Conservation (phyloP, 108 stramenopile genomes). For the Poteriospumella lacustris region DNA sequence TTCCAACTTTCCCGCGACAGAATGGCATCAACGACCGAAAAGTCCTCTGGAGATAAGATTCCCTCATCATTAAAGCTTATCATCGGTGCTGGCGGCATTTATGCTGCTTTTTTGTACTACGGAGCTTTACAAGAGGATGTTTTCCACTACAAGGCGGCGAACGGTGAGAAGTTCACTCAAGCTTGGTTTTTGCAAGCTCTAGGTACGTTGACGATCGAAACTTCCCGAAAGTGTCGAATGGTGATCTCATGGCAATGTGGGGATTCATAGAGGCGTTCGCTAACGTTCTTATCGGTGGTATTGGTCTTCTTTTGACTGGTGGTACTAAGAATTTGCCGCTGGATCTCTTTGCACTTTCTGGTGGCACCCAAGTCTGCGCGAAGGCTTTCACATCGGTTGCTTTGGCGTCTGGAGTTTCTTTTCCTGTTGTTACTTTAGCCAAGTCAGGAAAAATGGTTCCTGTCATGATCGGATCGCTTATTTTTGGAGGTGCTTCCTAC, state of each 20-base stretch:
- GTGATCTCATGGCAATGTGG: background rate
- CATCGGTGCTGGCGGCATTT: conserved; percentile 70
- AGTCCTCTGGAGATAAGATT: too few species aligned
- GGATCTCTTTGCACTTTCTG: conserved; percentile 72
- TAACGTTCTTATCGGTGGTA: conserved; percentile 75
- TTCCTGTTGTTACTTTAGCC: conserved; percentile 80
- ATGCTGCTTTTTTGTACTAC: conserved; percentile 85
- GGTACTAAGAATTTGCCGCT: conserved; percentile 72
- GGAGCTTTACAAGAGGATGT: conserved; percentile 91
- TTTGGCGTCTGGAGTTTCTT: conserved; percentile 71
- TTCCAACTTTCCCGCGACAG: too few species aligned
- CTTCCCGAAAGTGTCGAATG: too few species aligned
- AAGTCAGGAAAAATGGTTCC: conserved; percentile 89
- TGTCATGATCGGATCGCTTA: conserved; percentile 76
- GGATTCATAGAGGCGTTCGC: conserved; percentile 66
- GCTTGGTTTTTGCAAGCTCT: conserved; percentile 77
- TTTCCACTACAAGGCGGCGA: conserved; percentile 68
- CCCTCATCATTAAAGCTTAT: background rate
- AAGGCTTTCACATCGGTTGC: conserved; percentile 83
- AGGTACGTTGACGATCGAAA: too few species aligned
- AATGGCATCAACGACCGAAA: too few species aligned
- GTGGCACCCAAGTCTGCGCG: conserved; percentile 76
- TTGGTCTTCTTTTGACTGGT: conserved; percentile 73
- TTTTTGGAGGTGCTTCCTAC: conserved; percentile 76
- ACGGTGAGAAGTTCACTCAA: conserved; percentile 76